Conservation (phyloP, 140 eudicot species). For the Oenanthe javanica region DNA sequence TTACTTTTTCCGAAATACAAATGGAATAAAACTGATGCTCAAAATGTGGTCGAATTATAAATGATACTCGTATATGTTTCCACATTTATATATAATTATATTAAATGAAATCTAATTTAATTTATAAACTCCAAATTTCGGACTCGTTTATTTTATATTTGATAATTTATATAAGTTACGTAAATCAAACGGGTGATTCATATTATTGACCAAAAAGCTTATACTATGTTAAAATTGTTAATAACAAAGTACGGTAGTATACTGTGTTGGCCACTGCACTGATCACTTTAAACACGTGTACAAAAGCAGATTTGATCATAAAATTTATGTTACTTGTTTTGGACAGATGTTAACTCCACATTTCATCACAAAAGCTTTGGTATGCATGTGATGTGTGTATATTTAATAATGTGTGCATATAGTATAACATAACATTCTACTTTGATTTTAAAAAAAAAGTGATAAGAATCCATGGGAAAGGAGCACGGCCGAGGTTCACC, state of each 20-base stretch:
- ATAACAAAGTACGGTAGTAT: neutral
- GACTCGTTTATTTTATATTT: too few relatives aligned
- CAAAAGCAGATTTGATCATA: neutral
- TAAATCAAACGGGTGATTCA: neutral
- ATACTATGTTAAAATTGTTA: neutral
- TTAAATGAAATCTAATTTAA: too few relatives aligned
- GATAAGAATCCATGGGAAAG: neutral
- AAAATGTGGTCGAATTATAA: too few relatives aligned
- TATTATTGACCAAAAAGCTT: neutral
- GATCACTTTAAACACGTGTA: neutral
- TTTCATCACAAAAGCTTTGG: neutral
- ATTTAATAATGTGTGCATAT: too few relatives aligned
- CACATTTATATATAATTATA: too few relatives aligned
- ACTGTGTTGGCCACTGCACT: neutral
- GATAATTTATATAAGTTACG: too few relatives aligned
- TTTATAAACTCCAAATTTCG: too few relatives aligned
- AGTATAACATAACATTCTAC: too few relatives aligned
- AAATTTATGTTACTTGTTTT: neutral
- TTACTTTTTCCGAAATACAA: neutral
- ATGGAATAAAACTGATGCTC: too few relatives aligned
- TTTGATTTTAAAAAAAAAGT: neutral
- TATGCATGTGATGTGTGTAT: neutral
- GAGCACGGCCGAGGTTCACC: constrained; percentile 1
- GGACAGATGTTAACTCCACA: neutral
- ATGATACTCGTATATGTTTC: too few relatives aligned